These are phyloP conservation scores for Hysterium pulicare DNA, from an alignment of 2,329 filamentous ascomycete species.

Conservation along the genomic window DNA sequence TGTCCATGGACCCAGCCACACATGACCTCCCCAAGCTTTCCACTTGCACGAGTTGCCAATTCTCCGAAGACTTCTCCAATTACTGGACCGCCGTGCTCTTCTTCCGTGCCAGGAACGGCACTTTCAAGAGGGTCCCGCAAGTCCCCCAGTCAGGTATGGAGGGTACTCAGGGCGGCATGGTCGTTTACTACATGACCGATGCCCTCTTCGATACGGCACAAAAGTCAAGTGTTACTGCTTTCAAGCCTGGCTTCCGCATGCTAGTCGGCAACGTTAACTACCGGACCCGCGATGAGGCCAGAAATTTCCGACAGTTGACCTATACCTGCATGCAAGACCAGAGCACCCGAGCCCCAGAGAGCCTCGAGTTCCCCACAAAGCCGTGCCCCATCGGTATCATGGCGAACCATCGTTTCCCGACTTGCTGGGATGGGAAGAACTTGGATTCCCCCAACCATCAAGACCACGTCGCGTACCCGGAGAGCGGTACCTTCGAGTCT, in stretches of 20 bases:
- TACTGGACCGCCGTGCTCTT: slow-evolving; percentile 33
- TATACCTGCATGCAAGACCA: slow-evolving; percentile 30
- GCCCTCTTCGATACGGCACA: slow-evolving; percentile 27
- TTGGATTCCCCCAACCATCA: slow-evolving; percentile 24
- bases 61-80: slow-evolving; percentile 40
- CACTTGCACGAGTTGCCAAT: slow-evolving; percentile 45
- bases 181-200: slow-evolving; percentile 47
- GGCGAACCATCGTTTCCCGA: slow-evolving; percentile 26
- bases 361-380: slow-evolving; percentile 19
- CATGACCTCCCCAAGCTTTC: slow-evolving; percentile 28
- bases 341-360: slow-evolving; percentile 22
- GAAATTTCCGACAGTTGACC: slow-evolving; percentile 29
- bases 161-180: slow-evolving; percentile 40
- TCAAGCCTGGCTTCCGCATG: slow-evolving; percentile 47
- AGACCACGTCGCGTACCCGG: slow-evolving; percentile 24
- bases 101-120: slow-evolving; percentile 25
- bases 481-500: slow-evolving; percentile 27
- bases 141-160: slow-evolving; percentile 42
- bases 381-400: slow-evolving; percentile 25
- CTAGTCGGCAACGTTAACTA: slow-evolving; percentile 42
- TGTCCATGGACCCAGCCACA: slow-evolving; percentile 37
- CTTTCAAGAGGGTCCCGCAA: slow-evolving; percentile 44
- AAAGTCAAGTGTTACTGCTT: slow-evolving; percentile 40
- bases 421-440: slow-evolving; percentile 27
- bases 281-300: slow-evolving; percentile 18